These are phyloP conservation scores for Stagonosporopsis vannaccii DNA, from an alignment of 2,329 filamentous ascomycete species.

Conservation along the genomic window DNA sequence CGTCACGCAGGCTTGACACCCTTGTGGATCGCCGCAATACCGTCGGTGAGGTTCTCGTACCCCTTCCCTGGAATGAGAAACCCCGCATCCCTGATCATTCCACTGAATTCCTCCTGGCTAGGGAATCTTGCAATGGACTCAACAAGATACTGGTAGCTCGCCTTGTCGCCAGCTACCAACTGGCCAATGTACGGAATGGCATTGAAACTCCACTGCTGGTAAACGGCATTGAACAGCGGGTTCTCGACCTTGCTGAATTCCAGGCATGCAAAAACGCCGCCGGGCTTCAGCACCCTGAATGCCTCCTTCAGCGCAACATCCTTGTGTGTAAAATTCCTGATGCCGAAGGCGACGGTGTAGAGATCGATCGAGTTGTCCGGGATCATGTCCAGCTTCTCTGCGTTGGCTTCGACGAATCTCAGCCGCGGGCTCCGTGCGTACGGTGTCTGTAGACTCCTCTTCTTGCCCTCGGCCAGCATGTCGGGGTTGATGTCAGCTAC, in stretches of 20 bases:
- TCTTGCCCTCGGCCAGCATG: constrained; percentile 89
- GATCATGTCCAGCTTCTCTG: constrained; percentile 74
- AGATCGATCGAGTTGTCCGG: constrained; percentile 80
- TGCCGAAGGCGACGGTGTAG: constrained; percentile 97
- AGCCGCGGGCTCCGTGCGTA: constrained; percentile 64
- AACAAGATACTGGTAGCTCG: constrained; percentile 97
- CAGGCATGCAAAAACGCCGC: constrained; percentile 93
- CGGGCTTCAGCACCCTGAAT: constrained; percentile 87
- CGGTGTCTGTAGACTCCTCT: constrained; percentile 72
- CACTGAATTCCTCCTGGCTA: constrained; percentile 80
- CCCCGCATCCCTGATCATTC: constrained; percentile 83
- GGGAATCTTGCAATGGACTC: constrained; percentile 97
- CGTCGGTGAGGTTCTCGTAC: constrained; percentile 90
- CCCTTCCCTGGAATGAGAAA: constrained; percentile 76
- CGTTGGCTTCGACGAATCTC: constrained; percentile 89
- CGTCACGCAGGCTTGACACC: constrained; percentile 76
- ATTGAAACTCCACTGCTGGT: constrained; percentile 95
- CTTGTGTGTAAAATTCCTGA: constrained; percentile 96
- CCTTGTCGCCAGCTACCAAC: constrained; percentile 88
- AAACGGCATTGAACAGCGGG: constrained; percentile 79
- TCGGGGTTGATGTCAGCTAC: constrained; percentile 95
- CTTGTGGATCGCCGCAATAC: constrained; percentile 95
- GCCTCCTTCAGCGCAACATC: constrained; percentile 82
- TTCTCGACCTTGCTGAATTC: constrained; percentile 91
- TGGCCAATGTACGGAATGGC: constrained; percentile 96